Percentiles rank a stretch among this genome's conserved stretches.
Conservation (phyloP, 2,329 filamentous ascomycete genomes). For the Arthrobotrys sphaeroides region DNA sequence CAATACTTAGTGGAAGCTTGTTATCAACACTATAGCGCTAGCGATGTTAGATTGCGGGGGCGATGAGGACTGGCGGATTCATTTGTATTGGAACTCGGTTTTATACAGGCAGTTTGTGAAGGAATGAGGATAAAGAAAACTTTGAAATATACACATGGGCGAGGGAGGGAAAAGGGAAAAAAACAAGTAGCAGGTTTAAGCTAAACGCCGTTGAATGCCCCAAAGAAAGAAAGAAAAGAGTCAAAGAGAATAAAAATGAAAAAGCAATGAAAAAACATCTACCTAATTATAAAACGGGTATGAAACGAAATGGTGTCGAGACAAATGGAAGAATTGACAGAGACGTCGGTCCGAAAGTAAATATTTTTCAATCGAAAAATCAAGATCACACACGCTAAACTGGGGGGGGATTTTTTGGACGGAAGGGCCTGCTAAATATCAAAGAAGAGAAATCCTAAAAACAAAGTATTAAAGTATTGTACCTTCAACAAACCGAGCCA, state of each 20-base stretch:
- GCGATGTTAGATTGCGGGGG: background rate
- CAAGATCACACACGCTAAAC: slow-evolving; percentile 7
- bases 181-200: slow-evolving; percentile 11
- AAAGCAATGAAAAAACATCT: slow-evolving; percentile 40
- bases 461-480: background rate
- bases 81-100: slow-evolving; percentile 25
- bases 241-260: background rate
- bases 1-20: slow-evolving; percentile 2
- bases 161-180: background rate
- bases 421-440: slow-evolving; percentile 13
- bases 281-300: slow-evolving; percentile 27
- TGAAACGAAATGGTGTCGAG: slow-evolving; percentile 10
- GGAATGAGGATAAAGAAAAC: slow-evolving; percentile 2
- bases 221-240: slow-evolving; percentile 33
- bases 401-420: background rate
- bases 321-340: slow-evolving; percentile 20
- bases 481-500: slow-evolving; percentile 1
- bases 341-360: slow-evolving; percentile 16
- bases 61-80: background rate
- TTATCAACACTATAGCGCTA: background rate
- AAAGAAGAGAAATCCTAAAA: slow-evolving; percentile 11
- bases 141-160: slow-evolving; percentile 26
- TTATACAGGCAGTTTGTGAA: slow-evolving; percentile 44
- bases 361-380: slow-evolving; percentile 12
- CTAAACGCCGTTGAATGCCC: slow-evolving; percentile 52